phyloP scores from a whole-genome alignment of 768 basidiomycete species.

The Sarcodon aspratus region DNA sequence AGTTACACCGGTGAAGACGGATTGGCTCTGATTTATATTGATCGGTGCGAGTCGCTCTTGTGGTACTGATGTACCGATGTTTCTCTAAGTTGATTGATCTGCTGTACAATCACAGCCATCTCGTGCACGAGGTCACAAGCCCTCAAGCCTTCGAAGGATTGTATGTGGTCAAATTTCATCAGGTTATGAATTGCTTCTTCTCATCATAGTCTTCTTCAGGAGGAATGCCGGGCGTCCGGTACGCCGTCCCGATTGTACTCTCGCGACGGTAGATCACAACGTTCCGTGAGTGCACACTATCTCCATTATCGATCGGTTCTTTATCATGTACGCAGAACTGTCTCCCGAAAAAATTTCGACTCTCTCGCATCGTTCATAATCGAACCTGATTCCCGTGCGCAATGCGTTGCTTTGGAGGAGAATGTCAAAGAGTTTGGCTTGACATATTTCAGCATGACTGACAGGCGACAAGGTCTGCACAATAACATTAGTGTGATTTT shows the following conservation, averaged over 20 bases:
- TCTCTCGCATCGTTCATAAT: constrained; percentile 36
- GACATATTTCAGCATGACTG: constrained; percentile 60
- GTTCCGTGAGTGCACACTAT: constrained; percentile 29
- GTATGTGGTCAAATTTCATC: constrained; percentile 14
- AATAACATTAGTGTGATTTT: background rate
- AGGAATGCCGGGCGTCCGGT: constrained; percentile 41
- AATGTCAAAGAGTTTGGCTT: constrained; percentile 58
- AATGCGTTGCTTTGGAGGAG: constrained; percentile 47
- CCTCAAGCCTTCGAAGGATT: constrained; percentile 54
- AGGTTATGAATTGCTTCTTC: background rate
- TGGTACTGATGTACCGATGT: background rate
- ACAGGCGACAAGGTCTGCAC: constrained; percentile 44
- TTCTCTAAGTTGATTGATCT: constrained; percentile 6
- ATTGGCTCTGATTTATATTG: constrained; percentile 68
- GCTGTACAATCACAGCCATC: constrained; percentile 25
- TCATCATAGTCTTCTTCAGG: constrained; percentile 9
- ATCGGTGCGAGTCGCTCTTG: constrained; percentile 20
- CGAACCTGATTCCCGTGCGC: constrained; percentile 47
- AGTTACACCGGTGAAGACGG: constrained; percentile 70
- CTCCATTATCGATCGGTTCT: background rate
- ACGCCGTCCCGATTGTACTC: constrained; percentile 53
- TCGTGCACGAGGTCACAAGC: constrained; percentile 54
- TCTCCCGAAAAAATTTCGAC: constrained; percentile 39
- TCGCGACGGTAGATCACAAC: constrained; percentile 52
- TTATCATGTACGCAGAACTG: constrained; percentile 22